phyloP scores from a whole-genome alignment of 2,329 filamentous ascomycete genomes.

The Blumeria hordei region DNA sequence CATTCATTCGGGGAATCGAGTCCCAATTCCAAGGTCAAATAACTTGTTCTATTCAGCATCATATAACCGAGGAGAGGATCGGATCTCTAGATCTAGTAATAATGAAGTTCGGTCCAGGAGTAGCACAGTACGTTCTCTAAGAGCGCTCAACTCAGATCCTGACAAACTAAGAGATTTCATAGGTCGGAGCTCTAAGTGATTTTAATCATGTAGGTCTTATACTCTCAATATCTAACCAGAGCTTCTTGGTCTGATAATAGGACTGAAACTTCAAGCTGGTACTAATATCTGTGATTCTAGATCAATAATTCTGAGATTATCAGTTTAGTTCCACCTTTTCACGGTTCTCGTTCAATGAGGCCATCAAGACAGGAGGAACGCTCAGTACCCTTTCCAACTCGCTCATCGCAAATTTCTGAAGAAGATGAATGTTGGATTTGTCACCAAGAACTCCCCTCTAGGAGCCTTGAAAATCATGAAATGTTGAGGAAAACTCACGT shows the following conservation, averaged over 20 bases:
- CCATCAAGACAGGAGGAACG: conserved; percentile 2
- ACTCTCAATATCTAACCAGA: too few relatives aligned
- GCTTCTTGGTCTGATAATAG: too few relatives aligned
- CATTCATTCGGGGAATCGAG: conserved; percentile 1
- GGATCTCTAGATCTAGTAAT: conserved; percentile 3
- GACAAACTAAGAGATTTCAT: neutral
- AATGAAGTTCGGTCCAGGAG: conserved; percentile 9
- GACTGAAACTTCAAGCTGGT: neutral
- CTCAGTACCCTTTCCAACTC: conserved; percentile 2
- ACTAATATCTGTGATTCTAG: neutral
- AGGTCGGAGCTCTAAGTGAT: conserved; percentile 1
- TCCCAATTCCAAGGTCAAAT: neutral
- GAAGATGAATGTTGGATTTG: conserved; percentile 65
- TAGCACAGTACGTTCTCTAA: conserved; percentile 8
- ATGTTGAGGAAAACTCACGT: conserved; percentile 32
- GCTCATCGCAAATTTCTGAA: conserved; percentile 27
- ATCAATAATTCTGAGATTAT: too few relatives aligned
- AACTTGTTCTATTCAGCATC: neutral
- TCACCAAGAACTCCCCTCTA: conserved; percentile 42
- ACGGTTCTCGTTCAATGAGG: conserved; percentile 3
- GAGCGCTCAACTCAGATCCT: neutral
- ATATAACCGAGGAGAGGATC: conserved; percentile 3
- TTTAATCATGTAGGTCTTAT: neutral
- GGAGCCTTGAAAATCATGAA: conserved; percentile 27
- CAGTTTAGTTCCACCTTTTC: neutral